Evolutionary conservation across 306 rosid species (phyloP), one percentile per base, ranked within the genome.

Genomic region (Malus sieversii): DNA sequence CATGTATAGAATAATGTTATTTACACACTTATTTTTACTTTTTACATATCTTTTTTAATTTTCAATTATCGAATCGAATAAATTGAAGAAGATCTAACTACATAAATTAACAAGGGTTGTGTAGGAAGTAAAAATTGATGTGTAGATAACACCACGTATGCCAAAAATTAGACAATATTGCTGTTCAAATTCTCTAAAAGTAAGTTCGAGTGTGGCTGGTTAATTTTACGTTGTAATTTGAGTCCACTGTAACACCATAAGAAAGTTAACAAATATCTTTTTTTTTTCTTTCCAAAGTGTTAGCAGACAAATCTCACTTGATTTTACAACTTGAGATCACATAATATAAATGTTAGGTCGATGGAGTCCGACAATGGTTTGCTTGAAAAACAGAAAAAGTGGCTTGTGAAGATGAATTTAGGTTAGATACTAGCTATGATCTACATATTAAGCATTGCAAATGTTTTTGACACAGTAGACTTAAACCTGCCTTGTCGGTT

Each of bases 1-100:
- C 7, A 46, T 4, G 52, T 16, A 14, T 46, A 46, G 1, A 33
- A 33, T 33, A 6, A 0, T 33, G 8, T 0, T 33, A 6, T 6
- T 33, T 35, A 1, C 40, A 35, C 0, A 35, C 0, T 35, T 0
- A 6, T 35, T 35, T 35, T 6, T 35, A 35, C 0, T 35, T 35
- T 35, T 35, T 0, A 6, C 0, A 6, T 0, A 35, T 0, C 0
- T 35, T 1, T 35, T 35, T 35, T 5, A 35, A 35, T 35, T 35
- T 35, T 35, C 0, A 35, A 35, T 0, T 0, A 35, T 1, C 8
- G 8, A 6, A 35, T 6, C 0, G 0, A 35, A 35, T 35, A 2
- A 35, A 35, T 35, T 35, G 2, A 35, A 35, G 2, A 35, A 35
- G 1, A 35, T 1, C 40, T 0, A 35, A 35, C 8, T 35, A 35